These are phyloP conservation scores for Talaromyces sp. DNA, from an alignment of 2,329 filamentous ascomycete genomes.

Conservation along the genomic window DNA sequence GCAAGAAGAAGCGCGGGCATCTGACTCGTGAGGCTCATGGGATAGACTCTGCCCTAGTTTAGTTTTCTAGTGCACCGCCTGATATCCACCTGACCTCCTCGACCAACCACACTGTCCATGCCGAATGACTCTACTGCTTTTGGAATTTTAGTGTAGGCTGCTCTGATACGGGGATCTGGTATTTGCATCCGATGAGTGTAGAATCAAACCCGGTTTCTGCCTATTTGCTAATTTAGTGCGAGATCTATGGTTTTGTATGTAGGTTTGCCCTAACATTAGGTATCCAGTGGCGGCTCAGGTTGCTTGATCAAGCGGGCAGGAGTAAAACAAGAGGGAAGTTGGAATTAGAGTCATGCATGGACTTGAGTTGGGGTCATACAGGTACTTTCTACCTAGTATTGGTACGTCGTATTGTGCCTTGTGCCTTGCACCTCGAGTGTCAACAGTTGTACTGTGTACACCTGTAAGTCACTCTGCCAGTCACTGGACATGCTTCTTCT, in stretches of 20 bases:
- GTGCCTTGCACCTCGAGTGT: not conserved
- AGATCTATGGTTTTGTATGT: not conserved
- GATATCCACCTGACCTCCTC: conserved; percentile 4
- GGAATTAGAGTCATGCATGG: not conserved
- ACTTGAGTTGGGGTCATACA: not conserved
- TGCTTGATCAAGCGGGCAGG: not conserved
- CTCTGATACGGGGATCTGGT: not conserved
- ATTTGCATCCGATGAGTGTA: not conserved
- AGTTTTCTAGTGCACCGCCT: not conserved
- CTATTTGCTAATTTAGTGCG: not conserved
- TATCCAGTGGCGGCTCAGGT: not conserved
- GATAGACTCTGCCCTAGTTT: not conserved
- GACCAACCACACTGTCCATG: not conserved
- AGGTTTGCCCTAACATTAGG: not conserved
- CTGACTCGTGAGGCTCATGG: conserved; percentile 7
- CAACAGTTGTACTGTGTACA: not conserved
- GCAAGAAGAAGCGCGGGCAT: not conserved
- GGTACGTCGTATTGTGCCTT: not conserved
- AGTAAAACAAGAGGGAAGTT: not conserved
- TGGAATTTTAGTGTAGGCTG: not conserved
- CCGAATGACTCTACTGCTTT: not conserved
- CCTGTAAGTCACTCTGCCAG: conserved; percentile 2
- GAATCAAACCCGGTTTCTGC: not conserved
- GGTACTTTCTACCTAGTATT: not conserved
- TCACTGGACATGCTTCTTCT: conserved; percentile 1